Evolutionary conservation across 495 filamentous ascomycete genomes (phyloP).

Genomic region (Penicillium pulvis): DNA sequence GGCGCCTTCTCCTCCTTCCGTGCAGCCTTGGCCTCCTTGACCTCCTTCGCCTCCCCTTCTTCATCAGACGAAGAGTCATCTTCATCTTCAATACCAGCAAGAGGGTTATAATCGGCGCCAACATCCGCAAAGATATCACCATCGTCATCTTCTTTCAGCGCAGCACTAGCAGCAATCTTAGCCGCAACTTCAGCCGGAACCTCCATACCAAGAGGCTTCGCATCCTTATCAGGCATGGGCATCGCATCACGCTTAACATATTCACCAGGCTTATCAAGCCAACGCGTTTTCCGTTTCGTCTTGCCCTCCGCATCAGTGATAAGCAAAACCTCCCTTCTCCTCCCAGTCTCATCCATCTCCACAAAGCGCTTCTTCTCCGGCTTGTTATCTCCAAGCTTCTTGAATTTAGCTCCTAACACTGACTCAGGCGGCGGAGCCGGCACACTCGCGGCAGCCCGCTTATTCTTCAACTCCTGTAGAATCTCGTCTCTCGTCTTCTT

Average conservation of each 20-base stretch:
- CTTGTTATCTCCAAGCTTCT: conserved; percentile 66
- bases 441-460: conserved; percentile 59
- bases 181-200: conserved; percentile 60
- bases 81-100: conserved; percentile 67
- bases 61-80: conserved; percentile 52
- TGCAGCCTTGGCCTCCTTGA: not conserved
- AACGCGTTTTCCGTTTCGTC: conserved; percentile 77
- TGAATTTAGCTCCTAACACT: conserved; percentile 74
- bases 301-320: conserved; percentile 85
- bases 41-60: conserved; percentile 36
- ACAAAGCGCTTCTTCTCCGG: conserved; percentile 68
- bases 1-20: conserved; percentile 24
- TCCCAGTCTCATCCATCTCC: conserved; percentile 65
- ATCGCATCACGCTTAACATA: conserved; percentile 43
- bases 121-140: conserved; percentile 87
- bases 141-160: conserved; percentile 53
- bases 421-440: conserved; percentile 55
- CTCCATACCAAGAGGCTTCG: conserved; percentile 74
- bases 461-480: conserved; percentile 76
- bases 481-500: conserved; percentile 84
- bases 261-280: conserved; percentile 47
- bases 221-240: conserved; percentile 65
- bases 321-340: conserved; percentile 80
- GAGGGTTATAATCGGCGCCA: conserved; percentile 84
- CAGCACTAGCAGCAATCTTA: conserved; percentile 36